These are phyloP conservation scores for Rhododendron griersonianum DNA, from an alignment of 148 eudicot genomes.

Conservation along the genomic window DNA sequence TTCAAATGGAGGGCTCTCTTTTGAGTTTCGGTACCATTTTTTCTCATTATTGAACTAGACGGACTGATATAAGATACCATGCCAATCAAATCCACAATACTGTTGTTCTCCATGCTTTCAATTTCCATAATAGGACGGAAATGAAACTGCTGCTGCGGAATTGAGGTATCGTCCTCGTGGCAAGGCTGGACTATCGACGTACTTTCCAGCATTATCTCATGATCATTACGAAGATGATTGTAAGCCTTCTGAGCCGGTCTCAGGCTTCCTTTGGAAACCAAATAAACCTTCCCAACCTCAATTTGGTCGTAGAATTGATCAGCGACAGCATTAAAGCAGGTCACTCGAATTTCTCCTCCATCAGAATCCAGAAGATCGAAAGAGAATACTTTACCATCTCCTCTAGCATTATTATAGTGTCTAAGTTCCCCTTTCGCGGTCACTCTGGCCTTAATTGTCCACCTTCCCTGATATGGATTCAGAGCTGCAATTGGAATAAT, in stretches of 20 bases:
- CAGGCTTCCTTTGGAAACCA: conserved; percentile 73
- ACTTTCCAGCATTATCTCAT: conserved; percentile 65
- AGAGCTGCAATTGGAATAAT: conserved; percentile 78
- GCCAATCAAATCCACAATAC: conserved; percentile 74
- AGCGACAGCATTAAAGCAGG: conserved; percentile 88
- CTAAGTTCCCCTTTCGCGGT: conserved; percentile 74
- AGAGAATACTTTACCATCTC: conserved; percentile 90
- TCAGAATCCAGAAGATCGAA: conserved; percentile 94
- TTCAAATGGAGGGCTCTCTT: conserved; percentile 72
- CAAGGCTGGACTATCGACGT: conserved; percentile 73
- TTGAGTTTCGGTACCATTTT: conserved; percentile 79
- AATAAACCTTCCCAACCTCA: conserved; percentile 70
- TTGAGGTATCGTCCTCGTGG: conserved; percentile 58
- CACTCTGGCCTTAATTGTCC: conserved; percentile 97
- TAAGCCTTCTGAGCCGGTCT: conserved; percentile 76
- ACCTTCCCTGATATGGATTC: conserved; percentile 81
- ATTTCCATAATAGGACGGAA: conserved; percentile 72
- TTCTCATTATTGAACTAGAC: conserved; percentile 59
- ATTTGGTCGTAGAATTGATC: conserved; percentile 72
- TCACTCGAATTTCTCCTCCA: conserved; percentile 87
- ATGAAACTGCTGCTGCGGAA: conserved; percentile 74
- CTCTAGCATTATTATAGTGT: conserved; percentile 63
- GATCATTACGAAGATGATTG: conserved; percentile 78
- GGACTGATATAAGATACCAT: conserved; percentile 75
- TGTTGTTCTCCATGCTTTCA: conserved; percentile 54